Conservation (phyloP, 805 yeast species). For the Kazachstania taianensis region DNA sequence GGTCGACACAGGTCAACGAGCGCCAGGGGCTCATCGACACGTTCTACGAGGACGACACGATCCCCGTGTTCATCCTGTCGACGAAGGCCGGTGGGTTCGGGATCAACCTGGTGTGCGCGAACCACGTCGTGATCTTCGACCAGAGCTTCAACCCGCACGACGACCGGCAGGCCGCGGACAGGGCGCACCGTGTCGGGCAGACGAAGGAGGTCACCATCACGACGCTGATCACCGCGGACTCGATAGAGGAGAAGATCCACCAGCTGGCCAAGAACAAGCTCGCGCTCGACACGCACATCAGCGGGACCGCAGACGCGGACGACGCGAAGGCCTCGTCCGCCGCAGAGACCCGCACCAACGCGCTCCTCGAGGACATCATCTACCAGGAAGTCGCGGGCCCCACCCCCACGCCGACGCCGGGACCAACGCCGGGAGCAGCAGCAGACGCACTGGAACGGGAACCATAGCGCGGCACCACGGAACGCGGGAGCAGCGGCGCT, state of each 20-base stretch:
- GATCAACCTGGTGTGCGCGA: slow-evolving; percentile 91
- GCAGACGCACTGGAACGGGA: no score
- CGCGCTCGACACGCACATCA: slow-evolving; percentile 57
- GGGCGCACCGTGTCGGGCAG: slow-evolving; percentile 97
- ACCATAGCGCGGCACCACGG: no score
- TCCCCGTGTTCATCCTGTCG: slow-evolving; percentile 79
- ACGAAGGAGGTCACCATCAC: slow-evolving; percentile 70
- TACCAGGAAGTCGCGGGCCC: slow-evolving; percentile 3
- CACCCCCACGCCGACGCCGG: not conserved
- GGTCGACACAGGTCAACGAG: slow-evolving; percentile 85
- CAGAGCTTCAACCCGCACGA: slow-evolving; percentile 97
- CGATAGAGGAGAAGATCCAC: slow-evolving; percentile 84
- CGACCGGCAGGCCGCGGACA: slow-evolving; percentile 96
- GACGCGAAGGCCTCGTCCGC: slow-evolving; percentile 19
- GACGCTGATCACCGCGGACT: slow-evolving; percentile 58
- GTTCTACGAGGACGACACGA: slow-evolving; percentile 69
- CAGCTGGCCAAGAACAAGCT: slow-evolving; percentile 82
- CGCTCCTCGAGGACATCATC: slow-evolving; percentile 34
- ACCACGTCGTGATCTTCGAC: slow-evolving; percentile 82
- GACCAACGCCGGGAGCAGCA: no score
- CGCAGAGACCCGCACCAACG: slow-evolving; percentile 43
- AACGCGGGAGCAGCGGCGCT: no score
- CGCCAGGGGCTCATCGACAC: slow-evolving; percentile 87
- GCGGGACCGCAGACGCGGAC: slow-evolving; percentile 29
- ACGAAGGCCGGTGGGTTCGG: slow-evolving; percentile 99